Base-by-base conservation (phyloP, 345 rosid genomes). In the Rubroshorea leprosula region DNA sequence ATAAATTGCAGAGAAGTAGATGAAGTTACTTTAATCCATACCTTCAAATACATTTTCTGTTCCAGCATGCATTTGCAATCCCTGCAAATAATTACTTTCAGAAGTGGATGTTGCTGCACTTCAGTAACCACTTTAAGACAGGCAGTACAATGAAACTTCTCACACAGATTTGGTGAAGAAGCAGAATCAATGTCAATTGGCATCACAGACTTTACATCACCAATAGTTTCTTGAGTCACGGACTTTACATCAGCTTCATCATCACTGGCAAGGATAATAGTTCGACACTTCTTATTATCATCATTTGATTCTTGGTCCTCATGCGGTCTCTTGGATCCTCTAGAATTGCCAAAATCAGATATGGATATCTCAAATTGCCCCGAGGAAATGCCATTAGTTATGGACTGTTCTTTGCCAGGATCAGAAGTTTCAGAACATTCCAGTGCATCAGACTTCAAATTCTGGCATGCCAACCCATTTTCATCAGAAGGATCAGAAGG, bases 81-180 rank as follows among this genome's bases (percentile, higher is more conserved):
- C 63, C 64, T 71, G 87, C 99, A 93, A 64, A 93, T 46, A 62
- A 93, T 87, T 54, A 93, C 99, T 68, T 82, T 77, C 65, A 93
- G 62, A 57, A 85, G 76, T 16, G 97, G 99, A 74, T 93, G 99
- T 20, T 81, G 54, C 56, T 82, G 85, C 71, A 78, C 96, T 78
- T 82, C 83, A 61, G 60, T 65, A 65, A 82, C 73, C 63, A 80
- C 55, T 60, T 80, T 79, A 62, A 77, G 49, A 69, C 99, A 93
- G 54, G 83, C 94, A 61, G 99, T 89, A 67, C 99, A 93, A 55
- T 62, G 68, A 65, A 83, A 85, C 57, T 62, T 71, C 65, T 60
- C 75, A 43, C 66, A 65, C 60, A 58, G 58, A 66, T 57, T 63
- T 45, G 62, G 63, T 15, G 74, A 69, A 69, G 62, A 55, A 66